phyloP scores from a whole-genome alignment of 2,329 filamentous ascomycete species.

The Cladosporium sp. region DNA sequence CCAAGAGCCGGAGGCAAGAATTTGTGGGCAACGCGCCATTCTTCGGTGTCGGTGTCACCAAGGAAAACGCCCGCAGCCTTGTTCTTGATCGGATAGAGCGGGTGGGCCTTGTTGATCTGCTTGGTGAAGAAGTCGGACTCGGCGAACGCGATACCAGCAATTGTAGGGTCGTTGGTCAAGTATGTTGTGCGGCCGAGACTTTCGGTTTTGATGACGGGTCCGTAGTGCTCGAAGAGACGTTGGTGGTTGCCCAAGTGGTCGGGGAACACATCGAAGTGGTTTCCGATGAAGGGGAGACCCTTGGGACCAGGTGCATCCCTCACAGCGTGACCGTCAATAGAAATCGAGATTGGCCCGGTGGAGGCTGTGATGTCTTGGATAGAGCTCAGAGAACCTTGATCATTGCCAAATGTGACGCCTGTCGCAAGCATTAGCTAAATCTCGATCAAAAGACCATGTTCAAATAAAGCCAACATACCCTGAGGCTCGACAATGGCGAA shows the following conservation, averaged over 20 bases:
- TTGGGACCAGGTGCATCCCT: conserved; percentile 39
- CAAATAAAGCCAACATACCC: conserved; percentile 16
- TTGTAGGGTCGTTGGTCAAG: conserved; percentile 35
- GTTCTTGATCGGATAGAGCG: conserved; percentile 32
- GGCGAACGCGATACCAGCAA: conserved; percentile 31
- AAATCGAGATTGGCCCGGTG: conserved; percentile 32
- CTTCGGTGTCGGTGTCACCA: conserved; percentile 48
- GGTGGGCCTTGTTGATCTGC: conserved; percentile 33
- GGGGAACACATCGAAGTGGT: conserved; percentile 35
- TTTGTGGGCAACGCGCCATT: conserved; percentile 55
- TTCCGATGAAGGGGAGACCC: conserved; percentile 35
- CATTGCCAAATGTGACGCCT: not conserved
- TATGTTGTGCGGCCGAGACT: conserved; percentile 36
- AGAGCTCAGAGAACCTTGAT: conserved; percentile 10
- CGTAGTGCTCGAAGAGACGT: conserved; percentile 37
- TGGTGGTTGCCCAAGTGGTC: conserved; percentile 42
- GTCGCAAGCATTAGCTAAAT: not conserved
- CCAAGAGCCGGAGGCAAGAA: conserved; percentile 57
- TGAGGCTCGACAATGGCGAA: conserved; percentile 29
- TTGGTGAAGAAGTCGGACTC: conserved; percentile 41
- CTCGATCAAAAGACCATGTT: not conserved
- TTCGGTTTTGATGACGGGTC: conserved; percentile 35
- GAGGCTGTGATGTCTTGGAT: conserved; percentile 31
- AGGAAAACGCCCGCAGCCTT: conserved; percentile 31
- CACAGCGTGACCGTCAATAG: conserved; percentile 49